Evolutionary conservation across 352 stramenopile genomes (phyloP).

Genomic region (Pythium aquatile): DNA sequence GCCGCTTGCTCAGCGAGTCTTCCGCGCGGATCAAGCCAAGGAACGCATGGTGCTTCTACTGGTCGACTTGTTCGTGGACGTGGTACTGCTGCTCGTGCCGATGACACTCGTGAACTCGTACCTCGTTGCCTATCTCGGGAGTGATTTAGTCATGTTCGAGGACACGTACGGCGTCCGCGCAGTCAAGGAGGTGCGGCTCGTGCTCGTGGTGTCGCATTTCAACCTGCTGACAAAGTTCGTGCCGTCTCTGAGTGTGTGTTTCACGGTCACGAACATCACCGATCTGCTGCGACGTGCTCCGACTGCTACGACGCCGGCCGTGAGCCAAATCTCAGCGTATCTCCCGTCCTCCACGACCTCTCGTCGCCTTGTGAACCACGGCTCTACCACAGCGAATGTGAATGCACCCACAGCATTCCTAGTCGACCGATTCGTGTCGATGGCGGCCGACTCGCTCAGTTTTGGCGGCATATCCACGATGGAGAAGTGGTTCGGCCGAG

Average conservation of each 20-base stretch:
- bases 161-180: constrained; percentile 25
- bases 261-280: constrained; percentile 17
- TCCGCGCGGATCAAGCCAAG: neutral
- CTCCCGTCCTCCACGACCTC: neutral
- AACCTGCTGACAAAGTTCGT: constrained; percentile 21
- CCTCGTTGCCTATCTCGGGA: neutral
- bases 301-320: neutral
- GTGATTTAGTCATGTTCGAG: constrained; percentile 11
- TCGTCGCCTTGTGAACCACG: neutral
- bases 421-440: neutral
- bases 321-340: neutral
- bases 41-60: constrained; percentile 14
- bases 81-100: constrained; percentile 22
- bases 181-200: constrained; percentile 17
- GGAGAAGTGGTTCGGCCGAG: neutral
- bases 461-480: neutral
- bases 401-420: no score
- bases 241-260: constrained; percentile 16
- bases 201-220: constrained; percentile 17
- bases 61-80: constrained; percentile 18
- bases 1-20: neutral
- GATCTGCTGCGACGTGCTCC: neutral
- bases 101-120: constrained; percentile 18
- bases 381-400: neutral
- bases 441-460: neutral